These are phyloP conservation scores for Vaccinium darrowii DNA, from an alignment of 148 eudicot species.

Conservation along the genomic window DNA sequence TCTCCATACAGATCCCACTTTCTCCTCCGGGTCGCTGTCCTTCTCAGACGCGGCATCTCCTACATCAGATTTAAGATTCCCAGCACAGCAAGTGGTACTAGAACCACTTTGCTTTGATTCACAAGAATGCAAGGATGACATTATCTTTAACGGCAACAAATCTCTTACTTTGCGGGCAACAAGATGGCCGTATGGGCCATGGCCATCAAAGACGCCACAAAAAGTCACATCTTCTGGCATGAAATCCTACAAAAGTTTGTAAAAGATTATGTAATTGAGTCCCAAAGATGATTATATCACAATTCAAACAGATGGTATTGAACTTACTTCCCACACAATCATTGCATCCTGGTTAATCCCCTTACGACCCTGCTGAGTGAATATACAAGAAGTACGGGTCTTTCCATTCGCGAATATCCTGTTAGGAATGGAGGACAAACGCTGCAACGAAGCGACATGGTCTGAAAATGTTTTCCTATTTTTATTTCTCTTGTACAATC, in stretches of 20 bases:
- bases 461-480: conserved; percentile 72
- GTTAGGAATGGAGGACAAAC: conserved; percentile 74
- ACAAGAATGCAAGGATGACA: conserved; percentile 55
- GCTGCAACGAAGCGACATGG: conserved; percentile 56
- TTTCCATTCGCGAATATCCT: conserved; percentile 75
- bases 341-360: conserved; percentile 99
- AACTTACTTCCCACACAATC: conserved; percentile 99
- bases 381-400: conserved; percentile 83
- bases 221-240: conserved; percentile 80
- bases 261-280: conserved; percentile 11
- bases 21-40: conserved; percentile 46
- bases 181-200: conserved; percentile 95
- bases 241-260: conserved; percentile 34
- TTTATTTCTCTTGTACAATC: conserved; percentile 54
- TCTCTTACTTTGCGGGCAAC: conserved; percentile 98
- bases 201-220: conserved; percentile 96
- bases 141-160: conserved; percentile 64
- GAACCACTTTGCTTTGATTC: conserved; percentile 61
- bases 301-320: background rate
- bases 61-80: conserved; percentile 45
- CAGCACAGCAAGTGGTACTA: conserved; percentile 50
- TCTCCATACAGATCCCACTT: conserved; percentile 57
- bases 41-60: conserved; percentile 41
- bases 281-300: background rate
- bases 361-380: conserved; percentile 97